Evolutionary conservation across 2,329 filamentous ascomycete genomes (phyloP).

Genomic region (Scytalidium sp.): DNA sequence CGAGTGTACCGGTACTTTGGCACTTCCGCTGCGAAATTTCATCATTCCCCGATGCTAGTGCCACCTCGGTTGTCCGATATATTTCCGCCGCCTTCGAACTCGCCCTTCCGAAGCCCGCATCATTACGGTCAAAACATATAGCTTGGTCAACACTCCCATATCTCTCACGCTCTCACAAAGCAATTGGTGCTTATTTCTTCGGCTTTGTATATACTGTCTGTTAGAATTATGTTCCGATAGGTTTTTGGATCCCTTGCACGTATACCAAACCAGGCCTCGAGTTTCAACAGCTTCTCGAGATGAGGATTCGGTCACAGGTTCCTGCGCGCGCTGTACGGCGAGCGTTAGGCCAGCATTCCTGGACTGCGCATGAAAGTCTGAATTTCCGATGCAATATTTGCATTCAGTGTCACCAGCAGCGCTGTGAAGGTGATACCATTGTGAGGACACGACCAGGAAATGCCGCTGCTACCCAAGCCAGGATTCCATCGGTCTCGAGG

Average conservation of each 20-base stretch:
- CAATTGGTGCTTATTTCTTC: neutral
- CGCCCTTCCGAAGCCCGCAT: too few relatives aligned
- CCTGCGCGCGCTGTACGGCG: neutral
- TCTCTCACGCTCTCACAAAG: too few relatives aligned
- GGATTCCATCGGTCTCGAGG: too few relatives aligned
- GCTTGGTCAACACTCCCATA: too few relatives aligned
- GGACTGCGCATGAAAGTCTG: neutral
- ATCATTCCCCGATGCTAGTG: neutral
- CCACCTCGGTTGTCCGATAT: neutral
- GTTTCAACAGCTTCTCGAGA: neutral
- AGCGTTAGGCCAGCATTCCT: neutral
- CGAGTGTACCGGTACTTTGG: neutral
- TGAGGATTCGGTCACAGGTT: neutral
- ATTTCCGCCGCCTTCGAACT: neutral
- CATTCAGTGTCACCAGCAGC: neutral
- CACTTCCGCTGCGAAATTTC: neutral
- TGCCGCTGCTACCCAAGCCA: neutral
- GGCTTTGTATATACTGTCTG: neutral
- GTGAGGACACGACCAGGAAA: neutral
- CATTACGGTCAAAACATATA: too few relatives aligned
- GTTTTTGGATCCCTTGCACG: neutral
- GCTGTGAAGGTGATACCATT: neutral
- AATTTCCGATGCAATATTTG: neutral
- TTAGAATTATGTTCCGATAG: neutral
- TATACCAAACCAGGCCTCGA: too few relatives aligned